A percentile compares a stretch with the other conserved stretches of the same genome.
These are phyloP conservation scores for Crotalaria pallida DNA, from an alignment of 306 rosid species.

Conservation along the genomic window DNA sequence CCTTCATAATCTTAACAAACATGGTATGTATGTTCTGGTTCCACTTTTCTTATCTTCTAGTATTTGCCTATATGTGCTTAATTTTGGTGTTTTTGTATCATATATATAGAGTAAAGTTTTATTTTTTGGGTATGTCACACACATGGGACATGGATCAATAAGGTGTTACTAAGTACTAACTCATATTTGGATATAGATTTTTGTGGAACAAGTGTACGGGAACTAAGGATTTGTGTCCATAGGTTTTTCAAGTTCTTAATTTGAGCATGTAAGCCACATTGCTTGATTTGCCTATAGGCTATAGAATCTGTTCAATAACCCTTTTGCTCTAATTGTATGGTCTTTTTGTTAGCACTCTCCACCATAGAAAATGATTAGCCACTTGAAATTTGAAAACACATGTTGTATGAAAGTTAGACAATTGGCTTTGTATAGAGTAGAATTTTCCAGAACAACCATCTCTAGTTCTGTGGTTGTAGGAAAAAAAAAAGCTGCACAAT, in stretches of 20 bases:
- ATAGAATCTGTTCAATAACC: not conserved
- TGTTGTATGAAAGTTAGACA: not conserved
- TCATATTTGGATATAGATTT: too few relatives aligned
- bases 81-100: too few relatives aligned
- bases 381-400: not conserved
- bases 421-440: not conserved
- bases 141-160: too few relatives aligned
- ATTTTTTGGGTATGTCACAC: too few relatives aligned
- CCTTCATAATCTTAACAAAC: not conserved
- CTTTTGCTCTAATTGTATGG: not conserved
- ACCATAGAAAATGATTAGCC: not conserved
- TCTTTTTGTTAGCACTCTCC: not conserved
- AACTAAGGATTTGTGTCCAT: not conserved
- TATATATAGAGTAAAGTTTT: too few relatives aligned
- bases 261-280: not conserved
- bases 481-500: not conserved
- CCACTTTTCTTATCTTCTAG: not conserved
- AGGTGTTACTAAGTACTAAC: too few relatives aligned
- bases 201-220: too few relatives aligned
- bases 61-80: not conserved
- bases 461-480: not conserved
- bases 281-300: too few relatives aligned
- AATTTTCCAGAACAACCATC: not conserved
- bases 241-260: not conserved
- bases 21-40: slow-evolving; percentile 21